phyloP scores from a whole-genome alignment of 2,329 filamentous ascomycete species.

The Aaosphaeria pasadenensis region DNA sequence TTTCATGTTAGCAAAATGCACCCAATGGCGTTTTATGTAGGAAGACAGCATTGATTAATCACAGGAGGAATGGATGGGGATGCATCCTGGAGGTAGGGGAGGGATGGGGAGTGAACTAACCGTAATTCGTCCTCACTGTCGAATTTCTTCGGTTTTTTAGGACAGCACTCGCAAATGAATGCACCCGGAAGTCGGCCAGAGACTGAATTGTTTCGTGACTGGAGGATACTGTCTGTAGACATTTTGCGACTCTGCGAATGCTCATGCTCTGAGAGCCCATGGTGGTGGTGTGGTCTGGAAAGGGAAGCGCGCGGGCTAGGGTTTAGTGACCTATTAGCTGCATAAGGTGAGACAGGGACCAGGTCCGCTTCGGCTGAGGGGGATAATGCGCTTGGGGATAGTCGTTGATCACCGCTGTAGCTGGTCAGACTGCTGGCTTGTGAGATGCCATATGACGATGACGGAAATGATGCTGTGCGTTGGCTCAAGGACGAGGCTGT shows the following conservation, averaged over 20 bases:
- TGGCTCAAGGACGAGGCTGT: slow-evolving; percentile 62
- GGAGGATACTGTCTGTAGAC: slow-evolving; percentile 43
- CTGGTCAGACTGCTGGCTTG: slow-evolving; percentile 63
- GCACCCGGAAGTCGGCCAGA: slow-evolving; percentile 54
- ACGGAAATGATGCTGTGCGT: slow-evolving; percentile 61
- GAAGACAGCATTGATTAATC: slow-evolving; percentile 4
- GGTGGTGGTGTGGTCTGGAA: slow-evolving; percentile 40
- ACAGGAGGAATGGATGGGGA: background rate
- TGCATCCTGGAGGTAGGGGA: slow-evolving; percentile 10
- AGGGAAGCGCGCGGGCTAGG: slow-evolving; percentile 41
- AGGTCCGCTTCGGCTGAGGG: slow-evolving; percentile 55
- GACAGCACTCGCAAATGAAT: slow-evolving; percentile 88
- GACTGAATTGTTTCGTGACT: slow-evolving; percentile 48
- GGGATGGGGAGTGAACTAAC: slow-evolving; percentile 54
- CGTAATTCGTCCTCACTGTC: slow-evolving; percentile 78
- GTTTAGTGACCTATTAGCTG: slow-evolving; percentile 46
- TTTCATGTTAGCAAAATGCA: no score
- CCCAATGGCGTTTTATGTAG: no score
- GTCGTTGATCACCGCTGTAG: slow-evolving; percentile 58
- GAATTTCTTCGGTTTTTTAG: slow-evolving; percentile 96
- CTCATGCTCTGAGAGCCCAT: slow-evolving; percentile 40
- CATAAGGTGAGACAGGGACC: slow-evolving; percentile 54
- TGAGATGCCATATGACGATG: slow-evolving; percentile 55
- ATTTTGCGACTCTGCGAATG: slow-evolving; percentile 45
- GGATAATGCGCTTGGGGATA: slow-evolving; percentile 60